Evolutionary conservation across 2,329 filamentous ascomycete genomes (phyloP).

Genomic region (Cyphellophora attinorum): DNA sequence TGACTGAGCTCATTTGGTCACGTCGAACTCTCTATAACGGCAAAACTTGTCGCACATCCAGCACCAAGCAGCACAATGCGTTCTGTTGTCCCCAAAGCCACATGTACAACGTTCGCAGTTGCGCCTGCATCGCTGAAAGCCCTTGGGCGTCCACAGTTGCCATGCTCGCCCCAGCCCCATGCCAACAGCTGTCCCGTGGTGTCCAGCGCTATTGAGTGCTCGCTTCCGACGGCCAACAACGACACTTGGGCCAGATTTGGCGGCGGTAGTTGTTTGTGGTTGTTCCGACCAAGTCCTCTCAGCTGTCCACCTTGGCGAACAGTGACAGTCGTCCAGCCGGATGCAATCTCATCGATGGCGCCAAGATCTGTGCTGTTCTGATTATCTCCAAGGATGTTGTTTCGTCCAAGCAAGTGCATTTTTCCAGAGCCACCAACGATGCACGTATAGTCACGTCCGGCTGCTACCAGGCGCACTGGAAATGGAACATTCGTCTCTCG

Average conservation of each 20-base stretch:
- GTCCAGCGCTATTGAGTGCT: slow-evolving; percentile 72
- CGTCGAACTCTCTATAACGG: slow-evolving; percentile 29
- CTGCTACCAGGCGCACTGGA: slow-evolving; percentile 55
- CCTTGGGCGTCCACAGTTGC: slow-evolving; percentile 61
- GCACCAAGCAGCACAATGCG: slow-evolving; percentile 58
- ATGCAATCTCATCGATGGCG: slow-evolving; percentile 59
- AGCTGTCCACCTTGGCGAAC: slow-evolving; percentile 44
- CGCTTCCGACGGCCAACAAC: slow-evolving; percentile 73
- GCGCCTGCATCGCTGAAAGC: too few species aligned
- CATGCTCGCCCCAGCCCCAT: slow-evolving; percentile 98
- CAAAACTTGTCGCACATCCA: slow-evolving; percentile 87
- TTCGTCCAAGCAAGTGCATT: slow-evolving; percentile 54
- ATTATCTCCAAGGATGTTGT: slow-evolving; percentile 61
- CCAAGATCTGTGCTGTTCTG: slow-evolving; percentile 43
- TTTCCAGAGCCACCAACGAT: slow-evolving; percentile 35
- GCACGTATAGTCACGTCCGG: slow-evolving; percentile 79
- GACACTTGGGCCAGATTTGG: slow-evolving; percentile 47
- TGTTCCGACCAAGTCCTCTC: slow-evolving; percentile 68
- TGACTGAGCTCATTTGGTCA: slow-evolving; percentile 22
- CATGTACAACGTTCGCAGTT: too few species aligned
- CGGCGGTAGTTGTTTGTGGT: slow-evolving; percentile 72
- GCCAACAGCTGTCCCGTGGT: slow-evolving; percentile 58
- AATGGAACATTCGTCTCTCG: slow-evolving; percentile 48
- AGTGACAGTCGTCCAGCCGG: slow-evolving; percentile 77
- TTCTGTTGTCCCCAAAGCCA: slow-evolving; percentile 51